phyloP scores from a whole-genome alignment of 2,329 filamentous ascomycete genomes.

The Pseudocercospora vitis region DNA sequence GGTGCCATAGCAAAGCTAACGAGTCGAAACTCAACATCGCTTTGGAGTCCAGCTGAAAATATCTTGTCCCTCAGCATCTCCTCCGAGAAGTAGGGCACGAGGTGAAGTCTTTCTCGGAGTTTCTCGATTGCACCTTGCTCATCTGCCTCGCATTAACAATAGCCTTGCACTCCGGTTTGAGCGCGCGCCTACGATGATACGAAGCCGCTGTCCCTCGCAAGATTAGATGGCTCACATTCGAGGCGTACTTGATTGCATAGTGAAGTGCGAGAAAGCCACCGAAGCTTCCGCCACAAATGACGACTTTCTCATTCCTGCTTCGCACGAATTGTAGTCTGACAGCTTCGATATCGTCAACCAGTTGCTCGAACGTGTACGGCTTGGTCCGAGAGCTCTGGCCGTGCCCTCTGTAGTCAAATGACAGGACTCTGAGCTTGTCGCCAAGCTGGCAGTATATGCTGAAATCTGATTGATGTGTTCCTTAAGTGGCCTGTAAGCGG shows the following conservation, averaged over 20 bases:
- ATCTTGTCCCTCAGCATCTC: slow-evolving; percentile 8
- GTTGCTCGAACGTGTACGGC: background rate
- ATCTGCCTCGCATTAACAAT: background rate
- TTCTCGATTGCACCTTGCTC: slow-evolving; percentile 3
- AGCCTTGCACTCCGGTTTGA: too few species aligned
- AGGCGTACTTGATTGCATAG: slow-evolving; percentile 5
- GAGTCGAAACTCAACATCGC: slow-evolving; percentile 7
- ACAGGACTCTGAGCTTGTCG: background rate
- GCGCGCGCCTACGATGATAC: background rate
- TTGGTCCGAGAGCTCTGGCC: slow-evolving; percentile 4
- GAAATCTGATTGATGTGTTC: slow-evolving; percentile 1
- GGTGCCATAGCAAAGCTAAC: slow-evolving; percentile 12
- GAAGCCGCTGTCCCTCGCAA: slow-evolving; percentile 2
- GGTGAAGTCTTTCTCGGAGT: background rate
- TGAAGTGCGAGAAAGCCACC: slow-evolving; percentile 1
- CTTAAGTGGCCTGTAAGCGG: background rate
- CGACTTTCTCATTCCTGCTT: background rate
- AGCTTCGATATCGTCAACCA: slow-evolving; percentile 5
- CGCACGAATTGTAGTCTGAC: background rate
- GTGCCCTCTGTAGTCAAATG: background rate
- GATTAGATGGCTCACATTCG: slow-evolving; percentile 4
- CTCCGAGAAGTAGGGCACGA: slow-evolving; percentile 2
- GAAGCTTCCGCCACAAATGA: slow-evolving; percentile 4
- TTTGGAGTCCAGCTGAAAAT: background rate
- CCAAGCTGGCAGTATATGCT: background rate